Evolutionary conservation across 2,329 filamentous ascomycete species (phyloP).

Genomic region (Escovopsis sp.): DNA sequence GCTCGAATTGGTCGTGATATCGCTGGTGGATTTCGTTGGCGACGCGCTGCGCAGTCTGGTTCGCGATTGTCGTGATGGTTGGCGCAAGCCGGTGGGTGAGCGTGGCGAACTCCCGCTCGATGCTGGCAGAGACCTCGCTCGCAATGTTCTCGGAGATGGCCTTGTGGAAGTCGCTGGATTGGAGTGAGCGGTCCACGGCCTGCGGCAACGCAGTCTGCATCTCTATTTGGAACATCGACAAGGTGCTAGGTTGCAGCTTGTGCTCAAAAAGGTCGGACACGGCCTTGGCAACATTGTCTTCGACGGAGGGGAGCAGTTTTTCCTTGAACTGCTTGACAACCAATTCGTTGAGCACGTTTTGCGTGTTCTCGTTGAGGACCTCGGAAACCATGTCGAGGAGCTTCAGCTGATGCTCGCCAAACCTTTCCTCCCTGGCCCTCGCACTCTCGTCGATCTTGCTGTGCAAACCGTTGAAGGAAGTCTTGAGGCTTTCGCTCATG

Average conservation of each 20-base stretch:
- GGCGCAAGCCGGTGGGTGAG: slow-evolving; percentile 52
- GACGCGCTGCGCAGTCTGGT: slow-evolving; percentile 52
- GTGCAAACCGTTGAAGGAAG: slow-evolving; percentile 46
- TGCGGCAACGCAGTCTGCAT: slow-evolving; percentile 57
- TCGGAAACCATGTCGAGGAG: slow-evolving; percentile 43
- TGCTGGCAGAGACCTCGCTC: slow-evolving; percentile 47
- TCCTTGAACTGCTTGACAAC: slow-evolving; percentile 62
- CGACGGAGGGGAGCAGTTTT: slow-evolving; percentile 60
- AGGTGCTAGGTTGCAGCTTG: slow-evolving; percentile 51
- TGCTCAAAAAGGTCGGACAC: slow-evolving; percentile 58
- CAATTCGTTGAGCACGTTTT: slow-evolving; percentile 61
- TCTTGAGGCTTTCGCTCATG: slow-evolving; percentile 36
- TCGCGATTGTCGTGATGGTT: slow-evolving; percentile 48
- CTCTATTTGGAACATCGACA: slow-evolving; percentile 55
- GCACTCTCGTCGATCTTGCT: slow-evolving; percentile 52
- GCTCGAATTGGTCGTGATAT: slow-evolving; percentile 34
- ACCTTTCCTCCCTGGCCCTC: slow-evolving; percentile 33
- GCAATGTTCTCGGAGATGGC: slow-evolving; percentile 55
- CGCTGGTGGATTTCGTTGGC: slow-evolving; percentile 53
- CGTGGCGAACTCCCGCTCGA: slow-evolving; percentile 51
- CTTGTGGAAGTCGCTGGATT: slow-evolving; percentile 59
- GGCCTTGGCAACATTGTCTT: slow-evolving; percentile 49
- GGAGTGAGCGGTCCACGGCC: slow-evolving; percentile 38
- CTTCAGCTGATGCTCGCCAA: slow-evolving; percentile 37
- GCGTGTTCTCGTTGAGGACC: slow-evolving; percentile 47